Evolutionary conservation across 31 red algal genomes (phyloP).

Genomic region (Pterothamnion heteromorphum): DNA sequence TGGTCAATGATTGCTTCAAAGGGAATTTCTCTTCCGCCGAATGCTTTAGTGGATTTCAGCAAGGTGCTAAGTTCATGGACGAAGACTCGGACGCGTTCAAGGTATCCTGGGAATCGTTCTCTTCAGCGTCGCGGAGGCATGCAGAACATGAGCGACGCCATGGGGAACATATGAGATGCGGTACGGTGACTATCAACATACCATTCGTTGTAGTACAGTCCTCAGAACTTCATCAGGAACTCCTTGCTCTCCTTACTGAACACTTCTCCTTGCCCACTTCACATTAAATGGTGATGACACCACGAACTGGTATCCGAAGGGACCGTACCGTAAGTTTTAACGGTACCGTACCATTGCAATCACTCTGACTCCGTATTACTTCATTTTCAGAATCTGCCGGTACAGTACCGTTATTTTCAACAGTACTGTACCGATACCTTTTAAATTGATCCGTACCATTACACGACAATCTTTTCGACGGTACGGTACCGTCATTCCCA

Average conservation of each 20-base stretch:
- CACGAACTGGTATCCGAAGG: neutral
- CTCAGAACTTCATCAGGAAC: neutral
- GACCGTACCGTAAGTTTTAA: neutral
- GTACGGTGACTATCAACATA: neutral
- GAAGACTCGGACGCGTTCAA: neutral
- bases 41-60: neutral
- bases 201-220: conserved; percentile 28
- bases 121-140: conserved; percentile 11
- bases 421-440: too few relatives aligned
- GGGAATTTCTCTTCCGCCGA: conserved; percentile 13
- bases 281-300: neutral
- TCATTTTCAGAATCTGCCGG: too few relatives aligned
- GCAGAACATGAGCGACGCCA: conserved; percentile 2
- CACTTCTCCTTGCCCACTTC: neutral
- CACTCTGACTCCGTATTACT: neutral
- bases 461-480: neutral
- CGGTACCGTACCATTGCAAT: neutral
- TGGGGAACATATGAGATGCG: conserved; percentile 14
- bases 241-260: neutral
- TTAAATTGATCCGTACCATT: neutral
- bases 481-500: too few relatives aligned
- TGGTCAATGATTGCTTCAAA: conserved; percentile 28
- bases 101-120: neutral
- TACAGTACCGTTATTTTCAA: too few relatives aligned
- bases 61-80: neutral